Base-by-base conservation (phyloP, 2,329 filamentous ascomycete genomes). In the Huntiella bhutanensis region DNA sequence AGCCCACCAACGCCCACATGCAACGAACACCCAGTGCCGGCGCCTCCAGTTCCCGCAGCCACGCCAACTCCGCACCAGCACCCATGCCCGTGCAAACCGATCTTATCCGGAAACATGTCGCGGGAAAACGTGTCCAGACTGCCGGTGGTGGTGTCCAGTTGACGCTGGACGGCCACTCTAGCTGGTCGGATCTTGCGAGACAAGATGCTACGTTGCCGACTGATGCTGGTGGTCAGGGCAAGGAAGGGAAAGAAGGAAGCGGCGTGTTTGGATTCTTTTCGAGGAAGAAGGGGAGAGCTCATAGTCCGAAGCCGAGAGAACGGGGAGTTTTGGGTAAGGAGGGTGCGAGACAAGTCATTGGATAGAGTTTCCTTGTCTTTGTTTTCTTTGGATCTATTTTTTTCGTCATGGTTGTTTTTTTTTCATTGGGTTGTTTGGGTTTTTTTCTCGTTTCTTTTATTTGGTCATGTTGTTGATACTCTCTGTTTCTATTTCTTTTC, bases 221-320 rank as follows among this genome's bases (percentile, higher is more conserved):
- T 0, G 79, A 85, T 57, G 79, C 78, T 3, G 71, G 67, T 48
- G 65, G 68, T 13, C 60, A 62, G 2, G 67, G 61, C n/a, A 67
- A 63, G 53, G 80, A 70, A 59, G 60, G 56, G 7, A 65, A 71
- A 49, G 64, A 74, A 38, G 74, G 77, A n/a, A 77, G 79, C 13
- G 84, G 87, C 45, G 88, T 95, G 71, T 80, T 96, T 53, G 83
- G 85, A 1, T 92, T 98, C 60, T 68, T 96, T 51, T 83, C 75
- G 53, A 72, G 87, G 56, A 94, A 93, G 65, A 94, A 84, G 66
- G 85, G 87, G 22, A 71, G 87, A 52, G 85, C 86, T 47, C 78
- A 86, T 61, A 95, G 86, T 59, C 91, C 91, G 1, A 95, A 94
- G 64, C 87, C 87, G 19, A 88, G 85, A 60, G 87, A 96, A 64